phyloP scores from a whole-genome alignment of 2,329 filamentous ascomycete genomes.

The Trichoderma sp. region DNA sequence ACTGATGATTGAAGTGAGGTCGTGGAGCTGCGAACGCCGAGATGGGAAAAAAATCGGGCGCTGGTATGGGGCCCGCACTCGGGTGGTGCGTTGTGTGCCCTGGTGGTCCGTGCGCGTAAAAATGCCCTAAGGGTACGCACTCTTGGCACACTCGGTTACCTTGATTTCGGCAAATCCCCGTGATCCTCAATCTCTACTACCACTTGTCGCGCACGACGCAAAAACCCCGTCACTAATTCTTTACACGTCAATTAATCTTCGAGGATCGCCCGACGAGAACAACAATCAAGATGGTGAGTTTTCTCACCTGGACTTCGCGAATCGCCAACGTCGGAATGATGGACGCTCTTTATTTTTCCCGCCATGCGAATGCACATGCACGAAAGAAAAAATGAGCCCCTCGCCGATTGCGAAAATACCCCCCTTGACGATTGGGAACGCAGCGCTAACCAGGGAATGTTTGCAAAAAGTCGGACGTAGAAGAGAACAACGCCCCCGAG shows the following conservation, averaged over 20 bases:
- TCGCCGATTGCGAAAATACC: slow-evolving; percentile 11
- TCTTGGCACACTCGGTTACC: slow-evolving; percentile 34
- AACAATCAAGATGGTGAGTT: slow-evolving; percentile 62
- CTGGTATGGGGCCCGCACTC: slow-evolving; percentile 18
- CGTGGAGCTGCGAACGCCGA: slow-evolving; percentile 28
- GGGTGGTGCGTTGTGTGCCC: slow-evolving; percentile 41
- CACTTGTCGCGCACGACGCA: slow-evolving; percentile 35
- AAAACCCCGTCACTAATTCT: slow-evolving; percentile 31
- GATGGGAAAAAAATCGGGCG: slow-evolving; percentile 23
- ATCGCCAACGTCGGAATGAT: neutral
- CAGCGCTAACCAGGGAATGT: slow-evolving; percentile 28
- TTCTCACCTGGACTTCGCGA: neutral
- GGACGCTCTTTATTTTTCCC: neutral
- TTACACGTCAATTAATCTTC: slow-evolving; percentile 55
- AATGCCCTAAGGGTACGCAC: slow-evolving; percentile 44
- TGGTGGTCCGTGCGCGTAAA: slow-evolving; percentile 45
- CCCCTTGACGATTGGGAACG: slow-evolving; percentile 6
- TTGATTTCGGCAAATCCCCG: slow-evolving; percentile 41
- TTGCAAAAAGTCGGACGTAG: slow-evolving; percentile 89
- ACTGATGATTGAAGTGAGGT: slow-evolving; percentile 32
- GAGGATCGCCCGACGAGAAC: slow-evolving; percentile 67
- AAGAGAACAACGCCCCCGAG: slow-evolving; percentile 92
- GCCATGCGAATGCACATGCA: neutral
- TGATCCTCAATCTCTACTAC: slow-evolving; percentile 34
- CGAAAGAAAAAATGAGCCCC: neutral